These are phyloP conservation scores for Hypoxylon sp. DNA, from an alignment of 2,329 filamentous ascomycete genomes.

Conservation along the genomic window DNA sequence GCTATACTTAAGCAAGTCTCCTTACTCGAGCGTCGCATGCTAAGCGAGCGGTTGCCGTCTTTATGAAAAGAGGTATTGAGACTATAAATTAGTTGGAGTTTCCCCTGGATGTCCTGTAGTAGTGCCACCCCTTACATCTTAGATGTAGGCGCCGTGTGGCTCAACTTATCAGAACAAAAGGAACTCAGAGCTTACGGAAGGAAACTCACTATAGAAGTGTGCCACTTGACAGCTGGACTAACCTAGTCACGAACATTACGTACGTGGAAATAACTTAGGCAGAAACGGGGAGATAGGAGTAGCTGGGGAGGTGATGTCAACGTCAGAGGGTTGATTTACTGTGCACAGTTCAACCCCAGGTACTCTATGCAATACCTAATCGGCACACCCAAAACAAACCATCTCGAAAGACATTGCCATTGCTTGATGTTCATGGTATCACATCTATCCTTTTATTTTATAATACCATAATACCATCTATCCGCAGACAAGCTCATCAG, in stretches of 20 bases:
- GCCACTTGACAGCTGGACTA: no score
- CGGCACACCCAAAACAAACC: background rate
- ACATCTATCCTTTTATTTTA: conserved; percentile 5
- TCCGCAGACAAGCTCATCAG: conserved; percentile 48
- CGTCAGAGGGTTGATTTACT: no score
- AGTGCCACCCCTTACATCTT: background rate
- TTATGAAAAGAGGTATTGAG: background rate
- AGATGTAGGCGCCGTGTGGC: background rate
- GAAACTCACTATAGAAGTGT: background rate
- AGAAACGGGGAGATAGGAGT: no score
- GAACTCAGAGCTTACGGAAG: background rate
- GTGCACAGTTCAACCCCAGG: background rate
- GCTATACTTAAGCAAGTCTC: no score
- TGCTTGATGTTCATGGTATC: conserved; percentile 3
- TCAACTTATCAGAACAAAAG: background rate
- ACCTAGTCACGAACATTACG: no score
- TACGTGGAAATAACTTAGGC: background rate
- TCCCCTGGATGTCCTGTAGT: background rate
- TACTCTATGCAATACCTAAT: background rate
- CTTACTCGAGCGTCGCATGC: background rate
- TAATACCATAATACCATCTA: no score
- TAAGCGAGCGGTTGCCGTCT: background rate
- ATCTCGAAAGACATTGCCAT: background rate
- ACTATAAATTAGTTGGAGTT: background rate
- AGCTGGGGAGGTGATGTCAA: no score